Conservation (phyloP, 805 yeast species). For the Candida fluviatilis region DNA sequence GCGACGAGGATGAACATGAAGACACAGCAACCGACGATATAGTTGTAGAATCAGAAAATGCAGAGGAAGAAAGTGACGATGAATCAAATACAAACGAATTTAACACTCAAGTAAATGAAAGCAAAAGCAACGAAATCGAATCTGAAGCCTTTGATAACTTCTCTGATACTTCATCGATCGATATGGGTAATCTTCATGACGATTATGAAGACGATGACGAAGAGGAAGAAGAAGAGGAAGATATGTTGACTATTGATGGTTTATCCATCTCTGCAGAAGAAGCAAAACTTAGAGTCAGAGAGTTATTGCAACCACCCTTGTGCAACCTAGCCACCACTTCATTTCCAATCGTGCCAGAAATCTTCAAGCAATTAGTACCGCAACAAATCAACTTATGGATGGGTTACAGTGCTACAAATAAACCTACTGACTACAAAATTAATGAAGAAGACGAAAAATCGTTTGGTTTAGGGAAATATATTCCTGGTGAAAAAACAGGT, state of each 20-base stretch:
- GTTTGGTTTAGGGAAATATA: constrained; percentile 43
- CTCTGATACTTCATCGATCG: constrained; percentile 20
- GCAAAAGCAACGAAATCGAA: too few relatives aligned
- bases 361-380: constrained; percentile 45
- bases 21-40: too few relatives aligned
- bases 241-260: constrained; percentile 7
- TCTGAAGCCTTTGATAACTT: constrained; percentile 3
- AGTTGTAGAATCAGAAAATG: constrained; percentile 20
- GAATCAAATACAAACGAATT: too few relatives aligned
- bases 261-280: constrained; percentile 15
- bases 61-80: constrained; percentile 14
- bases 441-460: constrained; percentile 14
- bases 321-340: constrained; percentile 24
- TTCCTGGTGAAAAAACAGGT: constrained; percentile 47
- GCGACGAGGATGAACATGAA: constrained; percentile 10
- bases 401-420: constrained; percentile 37
- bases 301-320: constrained; percentile 61
- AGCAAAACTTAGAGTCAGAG: constrained; percentile 35
- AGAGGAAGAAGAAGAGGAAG: constrained; percentile 15
- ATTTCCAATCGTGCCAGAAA: constrained; percentile 36
- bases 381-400: constrained; percentile 78
- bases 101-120: too few relatives aligned
- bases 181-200: constrained; percentile 37
- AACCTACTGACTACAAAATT: constrained; percentile 9
- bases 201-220: constrained; percentile 37